These are phyloP conservation scores for Telopea speciosissima DNA, from an alignment of 177 flowering plant species.

Conservation along the genomic window DNA sequence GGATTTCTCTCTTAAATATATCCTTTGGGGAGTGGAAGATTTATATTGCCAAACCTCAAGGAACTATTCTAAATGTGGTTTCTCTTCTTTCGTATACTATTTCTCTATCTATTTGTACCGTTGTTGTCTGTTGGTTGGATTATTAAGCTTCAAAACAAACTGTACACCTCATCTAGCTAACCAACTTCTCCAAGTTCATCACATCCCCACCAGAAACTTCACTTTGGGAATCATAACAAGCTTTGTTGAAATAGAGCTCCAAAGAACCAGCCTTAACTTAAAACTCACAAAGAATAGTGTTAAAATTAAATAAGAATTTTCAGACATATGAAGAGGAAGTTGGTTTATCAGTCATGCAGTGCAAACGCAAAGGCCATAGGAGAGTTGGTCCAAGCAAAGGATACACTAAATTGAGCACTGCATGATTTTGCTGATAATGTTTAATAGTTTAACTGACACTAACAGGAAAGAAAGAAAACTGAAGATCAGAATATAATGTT, in stretches of 20 bases:
- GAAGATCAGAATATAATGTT: neutral
- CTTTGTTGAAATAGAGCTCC: neutral
- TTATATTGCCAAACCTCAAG: too few relatives aligned
- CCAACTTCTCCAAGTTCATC: neutral
- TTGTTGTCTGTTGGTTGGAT: too few relatives aligned
- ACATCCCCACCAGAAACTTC: neutral
- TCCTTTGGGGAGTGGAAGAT: too few relatives aligned
- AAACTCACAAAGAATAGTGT: neutral
- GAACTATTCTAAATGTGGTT: too few relatives aligned
- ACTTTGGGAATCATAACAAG: neutral
- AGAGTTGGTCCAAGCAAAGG: neutral
- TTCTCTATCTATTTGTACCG: too few relatives aligned
- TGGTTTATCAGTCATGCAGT: neutral
- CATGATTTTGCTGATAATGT: too few relatives aligned
- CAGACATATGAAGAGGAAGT: neutral
- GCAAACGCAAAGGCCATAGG: neutral
- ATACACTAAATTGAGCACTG: too few relatives aligned
- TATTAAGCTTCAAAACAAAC: too few relatives aligned
- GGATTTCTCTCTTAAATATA: too few relatives aligned
- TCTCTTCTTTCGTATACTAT: too few relatives aligned
- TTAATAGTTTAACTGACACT: neutral
- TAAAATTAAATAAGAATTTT: neutral
- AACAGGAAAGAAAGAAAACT: neutral
- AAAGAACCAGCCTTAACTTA: neutral
- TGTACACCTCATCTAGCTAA: neutral